These are phyloP conservation scores for Moringa oleifera DNA, from an alignment of 345 rosid species.

Conservation along the genomic window DNA sequence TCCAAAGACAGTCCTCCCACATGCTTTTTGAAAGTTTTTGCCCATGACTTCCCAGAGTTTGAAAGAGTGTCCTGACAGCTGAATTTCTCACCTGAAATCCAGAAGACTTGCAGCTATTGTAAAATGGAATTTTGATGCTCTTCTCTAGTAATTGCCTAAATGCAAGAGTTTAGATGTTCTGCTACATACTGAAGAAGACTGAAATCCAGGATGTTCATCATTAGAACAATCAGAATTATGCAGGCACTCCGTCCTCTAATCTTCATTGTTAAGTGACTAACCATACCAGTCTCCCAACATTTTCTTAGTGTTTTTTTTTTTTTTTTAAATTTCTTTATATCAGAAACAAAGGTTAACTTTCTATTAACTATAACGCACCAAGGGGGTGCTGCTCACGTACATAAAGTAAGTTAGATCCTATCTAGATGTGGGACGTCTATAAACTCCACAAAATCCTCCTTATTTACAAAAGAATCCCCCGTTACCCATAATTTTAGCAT, in stretches of 20 bases:
- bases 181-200: background rate
- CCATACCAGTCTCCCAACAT: background rate
- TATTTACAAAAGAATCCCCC: too few species aligned
- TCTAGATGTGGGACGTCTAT: too few species aligned
- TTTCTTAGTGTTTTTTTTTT: too few species aligned
- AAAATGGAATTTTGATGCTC: background rate
- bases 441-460: too few species aligned
- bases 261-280: background rate
- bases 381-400: too few species aligned
- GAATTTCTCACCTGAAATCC: constrained; percentile 86
- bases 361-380: too few species aligned
- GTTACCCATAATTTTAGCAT: too few species aligned
- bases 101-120: constrained; percentile 7
- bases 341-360: too few species aligned
- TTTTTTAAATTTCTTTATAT: too few species aligned
- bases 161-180: constrained; percentile 1
- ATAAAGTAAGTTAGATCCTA: too few species aligned
- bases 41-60: constrained; percentile 88
- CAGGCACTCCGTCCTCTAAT: too few species aligned
- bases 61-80: constrained; percentile 91
- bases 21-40: constrained; percentile 83
- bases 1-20: constrained; percentile 99
- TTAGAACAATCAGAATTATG: background rate
- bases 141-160: background rate
- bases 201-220: background rate